These are phyloP conservation scores for Pleurotus cornucopiae DNA, from an alignment of 768 basidiomycete species.

Conservation along the genomic window DNA sequence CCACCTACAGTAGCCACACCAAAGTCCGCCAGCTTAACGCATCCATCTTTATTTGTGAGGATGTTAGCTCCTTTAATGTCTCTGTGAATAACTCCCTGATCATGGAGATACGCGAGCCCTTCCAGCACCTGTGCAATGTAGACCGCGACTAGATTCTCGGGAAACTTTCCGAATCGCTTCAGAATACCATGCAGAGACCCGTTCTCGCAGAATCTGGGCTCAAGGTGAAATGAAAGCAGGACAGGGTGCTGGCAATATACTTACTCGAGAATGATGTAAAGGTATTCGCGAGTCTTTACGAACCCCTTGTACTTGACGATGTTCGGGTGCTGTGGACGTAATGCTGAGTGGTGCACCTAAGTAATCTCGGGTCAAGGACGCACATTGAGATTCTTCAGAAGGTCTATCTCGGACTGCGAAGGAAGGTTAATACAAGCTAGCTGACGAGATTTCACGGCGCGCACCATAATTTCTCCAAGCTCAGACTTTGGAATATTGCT, in stretches of 20 bases:
- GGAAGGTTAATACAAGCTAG: slow-evolving; percentile 14
- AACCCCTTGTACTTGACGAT: slow-evolving; percentile 99
- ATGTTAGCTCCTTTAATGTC: slow-evolving; percentile 99
- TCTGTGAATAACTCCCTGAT: slow-evolving; percentile 98
- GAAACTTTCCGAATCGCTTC: slow-evolving; percentile 98
- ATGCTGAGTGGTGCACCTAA: not conserved
- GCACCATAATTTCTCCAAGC: slow-evolving; percentile 95
- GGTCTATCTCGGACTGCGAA: slow-evolving; percentile 87
- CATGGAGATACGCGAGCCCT: slow-evolving; percentile 94
- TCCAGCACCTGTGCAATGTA: slow-evolving; percentile 96
- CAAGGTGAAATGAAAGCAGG: not conserved
- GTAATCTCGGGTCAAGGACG: slow-evolving; percentile 2
- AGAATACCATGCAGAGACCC: slow-evolving; percentile 93
- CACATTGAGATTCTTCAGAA: slow-evolving; percentile 89
- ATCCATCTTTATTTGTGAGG: slow-evolving; percentile 96
- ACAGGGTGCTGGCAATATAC: not conserved
- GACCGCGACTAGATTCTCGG: slow-evolving; percentile 92
- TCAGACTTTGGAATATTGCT: slow-evolving; percentile 92
- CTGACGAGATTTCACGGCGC: slow-evolving; percentile 16
- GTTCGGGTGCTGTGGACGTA: slow-evolving; percentile 70
- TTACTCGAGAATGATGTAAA: slow-evolving; percentile 96
- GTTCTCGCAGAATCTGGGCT: slow-evolving; percentile 88
- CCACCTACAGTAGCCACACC: slow-evolving; percentile 68
- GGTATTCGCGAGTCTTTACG: slow-evolving; percentile 87
- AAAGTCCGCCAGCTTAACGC: slow-evolving; percentile 98